Base-by-base conservation (phyloP, 2,329 filamentous ascomycete genomes). In the Bipolaris victoriae region DNA sequence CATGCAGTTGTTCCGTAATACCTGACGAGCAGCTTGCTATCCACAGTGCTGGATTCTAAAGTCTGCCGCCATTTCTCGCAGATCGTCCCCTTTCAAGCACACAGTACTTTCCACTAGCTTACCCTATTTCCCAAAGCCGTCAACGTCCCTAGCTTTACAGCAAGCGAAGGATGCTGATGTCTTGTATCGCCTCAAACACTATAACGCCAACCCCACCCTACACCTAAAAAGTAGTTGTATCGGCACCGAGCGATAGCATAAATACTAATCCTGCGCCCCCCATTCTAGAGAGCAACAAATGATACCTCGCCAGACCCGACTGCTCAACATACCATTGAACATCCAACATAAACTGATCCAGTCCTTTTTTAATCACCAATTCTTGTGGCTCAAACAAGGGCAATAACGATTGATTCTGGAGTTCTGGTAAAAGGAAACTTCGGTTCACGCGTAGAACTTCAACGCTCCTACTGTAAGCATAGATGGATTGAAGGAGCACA, bases 141-240 rank as follows among this genome's bases (percentile, higher is more conserved):
- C 58, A 50, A 33, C 50, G 58, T 52, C 41, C 56, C 61, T 26
- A 61, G 44, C 56, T 58, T 62, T 31, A 31, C 29, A 31, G 29
- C 65, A 57, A 65, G 51, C 68, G 60, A 69, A 71, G 67, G 62
- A 47, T 65, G 43, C 55, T 44, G 39, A 55, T 46, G 52, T 18
- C 47, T 55, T 58, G 20, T 22, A 22, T 37, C 24, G 36, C 61
- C 68, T 64, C 65, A 69, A 52, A 47, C 62, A 57, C 48, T 40
- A 63, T 62, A 62, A 58, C 48, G 33, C 48, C 51, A 47, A 59
- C 49, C 52, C 55, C 37, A 49, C 47, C 53, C 47, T 63, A 55
- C 61, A 60, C 62, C 60, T 55, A 58, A 60, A 63, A 35, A 47
- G 45, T 49, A 35, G 40, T 47, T 41, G 52, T 61, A 44, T 47